Evolutionary conservation across 106 monocot species (phyloP), one percentile per base, ranked within the genome.

Genomic region (Apostasia shenzhenica): DNA sequence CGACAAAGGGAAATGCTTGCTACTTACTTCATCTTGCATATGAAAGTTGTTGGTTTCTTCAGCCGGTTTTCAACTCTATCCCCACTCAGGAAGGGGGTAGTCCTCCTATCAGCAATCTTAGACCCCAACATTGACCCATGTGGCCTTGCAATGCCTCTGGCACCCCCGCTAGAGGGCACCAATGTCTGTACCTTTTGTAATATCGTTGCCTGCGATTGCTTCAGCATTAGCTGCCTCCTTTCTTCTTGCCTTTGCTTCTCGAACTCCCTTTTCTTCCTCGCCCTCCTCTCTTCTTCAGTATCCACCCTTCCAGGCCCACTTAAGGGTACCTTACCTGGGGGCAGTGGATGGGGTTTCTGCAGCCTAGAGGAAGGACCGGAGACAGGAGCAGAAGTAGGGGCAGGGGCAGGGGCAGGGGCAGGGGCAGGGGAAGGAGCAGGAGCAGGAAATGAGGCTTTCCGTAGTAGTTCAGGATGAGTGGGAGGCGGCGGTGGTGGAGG

Each of bases 21-120:
- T 49, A 79, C 88, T 81, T 67, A 92, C 97, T 89, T 97, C 59
- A 92, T 71, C 75, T 89, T 97, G 84, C 97, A 92, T 14, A 97
- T 51, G 78, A 97, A 97, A 41, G 97, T 97, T 1, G 97, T 92
- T 1, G 88, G 92, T 67, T 92, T 97, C 76, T 97, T 97, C 0
- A 97, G 81, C 73, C 97, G 59, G 57, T 92, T 97, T n/a, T 92
- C 89, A 3, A 77, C 54, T 73, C 95, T 82, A 54, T 92, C 91
- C 38, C 81, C 83, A 5, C 72, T 71, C 68, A 87, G 54, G 56
- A 86, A 64, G 8, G 73, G 75, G 3, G 77, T 48, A 2, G 77
- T 61, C 55, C 76, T 74, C 67, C 86, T 80, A 67, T 81, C 86
- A 0, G 63, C 73, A 72, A 76, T 67, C 42, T 78, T 75, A 0